Percentiles rank a stretch among this genome's conserved stretches.
These are phyloP conservation scores for Pleurotus platypus DNA, from an alignment of 768 basidiomycete species.

Conservation along the genomic window DNA sequence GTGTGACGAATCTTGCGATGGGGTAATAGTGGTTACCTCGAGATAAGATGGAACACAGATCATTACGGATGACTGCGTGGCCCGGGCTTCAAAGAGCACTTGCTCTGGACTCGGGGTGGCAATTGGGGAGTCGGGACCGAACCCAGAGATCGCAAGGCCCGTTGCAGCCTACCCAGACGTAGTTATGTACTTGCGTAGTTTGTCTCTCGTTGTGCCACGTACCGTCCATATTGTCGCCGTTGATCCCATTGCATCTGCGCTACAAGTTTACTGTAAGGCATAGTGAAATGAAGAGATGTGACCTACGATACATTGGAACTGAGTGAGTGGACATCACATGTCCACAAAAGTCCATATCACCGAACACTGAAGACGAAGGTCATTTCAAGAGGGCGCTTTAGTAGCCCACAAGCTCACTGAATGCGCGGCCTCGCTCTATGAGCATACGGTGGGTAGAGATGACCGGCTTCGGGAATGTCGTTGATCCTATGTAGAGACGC, in stretches of 20 bases:
- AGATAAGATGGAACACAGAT: constrained; percentile 16
- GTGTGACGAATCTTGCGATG: neutral
- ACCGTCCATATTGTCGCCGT: constrained; percentile 11
- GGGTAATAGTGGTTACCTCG: constrained; percentile 14
- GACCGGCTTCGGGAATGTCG: constrained; percentile 23
- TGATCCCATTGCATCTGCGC: constrained; percentile 18
- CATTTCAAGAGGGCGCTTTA: neutral
- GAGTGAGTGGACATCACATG: constrained; percentile 16
- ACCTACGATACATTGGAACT: constrained; percentile 19
- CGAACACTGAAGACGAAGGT: constrained; percentile 13
- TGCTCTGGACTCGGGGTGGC: constrained; percentile 14
- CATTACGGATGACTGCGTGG: constrained; percentile 10
- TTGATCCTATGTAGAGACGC: constrained; percentile 15
- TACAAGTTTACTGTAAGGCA: neutral
- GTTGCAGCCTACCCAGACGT: neutral
- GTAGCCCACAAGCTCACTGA: neutral
- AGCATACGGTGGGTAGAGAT: constrained; percentile 12
- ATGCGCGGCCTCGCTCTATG: constrained; percentile 9
- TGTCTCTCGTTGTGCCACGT: neutral
- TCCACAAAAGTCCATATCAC: constrained; percentile 21
- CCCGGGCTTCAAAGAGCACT: constrained; percentile 11
- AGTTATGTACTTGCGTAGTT: neutral
- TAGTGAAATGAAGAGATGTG: neutral
- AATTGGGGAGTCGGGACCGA: constrained; percentile 16
- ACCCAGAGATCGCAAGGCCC: constrained; percentile 16